These are phyloP conservation scores for Eucalyptus guilfoylei DNA, from an alignment of 345 rosid species.

Conservation along the genomic window DNA sequence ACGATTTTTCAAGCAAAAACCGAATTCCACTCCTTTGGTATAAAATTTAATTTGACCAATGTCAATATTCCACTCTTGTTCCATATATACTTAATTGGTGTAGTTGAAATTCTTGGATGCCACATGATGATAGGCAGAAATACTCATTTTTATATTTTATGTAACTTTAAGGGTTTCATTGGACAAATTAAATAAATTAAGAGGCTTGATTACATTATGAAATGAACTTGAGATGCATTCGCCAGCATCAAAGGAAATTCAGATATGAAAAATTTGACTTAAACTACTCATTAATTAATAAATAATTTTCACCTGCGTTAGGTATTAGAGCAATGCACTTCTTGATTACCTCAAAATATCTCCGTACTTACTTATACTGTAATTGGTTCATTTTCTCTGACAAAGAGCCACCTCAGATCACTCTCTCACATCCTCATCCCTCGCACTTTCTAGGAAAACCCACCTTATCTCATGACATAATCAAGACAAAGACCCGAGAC, in stretches of 20 bases:
- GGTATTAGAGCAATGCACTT: neutral
- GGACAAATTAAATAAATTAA: neutral
- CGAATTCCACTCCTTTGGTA: no score
- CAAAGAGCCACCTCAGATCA: neutral
- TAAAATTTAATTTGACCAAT: no score
- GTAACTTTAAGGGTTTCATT: neutral
- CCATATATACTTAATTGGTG: no score
- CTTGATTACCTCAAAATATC: neutral
- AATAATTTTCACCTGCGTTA: neutral
- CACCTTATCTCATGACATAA: neutral
- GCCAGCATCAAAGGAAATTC: neutral
- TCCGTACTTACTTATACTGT: neutral
- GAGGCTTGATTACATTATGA: neutral
- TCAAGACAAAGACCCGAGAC: neutral
- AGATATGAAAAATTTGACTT: neutral
- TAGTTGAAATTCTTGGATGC: no score
- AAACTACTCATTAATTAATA: neutral
- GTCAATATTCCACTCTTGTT: no score
- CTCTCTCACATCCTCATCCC: neutral
- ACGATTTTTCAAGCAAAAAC: no score
- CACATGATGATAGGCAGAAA: neutral
- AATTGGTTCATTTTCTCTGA: neutral
- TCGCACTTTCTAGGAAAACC: neutral
- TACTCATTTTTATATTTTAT: neutral
- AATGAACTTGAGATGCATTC: neutral